These are phyloP conservation scores for Corchorus olitorius DNA, from an alignment of 345 rosid genomes.

Conservation along the genomic window DNA sequence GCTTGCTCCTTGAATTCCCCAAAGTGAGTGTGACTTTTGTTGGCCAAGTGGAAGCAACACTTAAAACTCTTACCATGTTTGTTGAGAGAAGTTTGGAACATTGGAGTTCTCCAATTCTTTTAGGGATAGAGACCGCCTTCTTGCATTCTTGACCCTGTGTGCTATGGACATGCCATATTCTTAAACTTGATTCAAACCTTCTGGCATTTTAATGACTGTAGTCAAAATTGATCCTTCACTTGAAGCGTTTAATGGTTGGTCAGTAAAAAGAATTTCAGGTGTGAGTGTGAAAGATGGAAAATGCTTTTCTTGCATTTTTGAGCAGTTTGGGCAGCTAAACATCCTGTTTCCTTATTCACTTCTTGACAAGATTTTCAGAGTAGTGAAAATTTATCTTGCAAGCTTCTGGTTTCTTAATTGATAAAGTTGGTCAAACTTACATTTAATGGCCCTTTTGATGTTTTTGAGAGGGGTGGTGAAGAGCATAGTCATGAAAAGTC, in stretches of 20 bases:
- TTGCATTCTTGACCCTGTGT: neutral
- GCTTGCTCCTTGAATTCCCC: neutral
- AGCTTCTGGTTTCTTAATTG: neutral
- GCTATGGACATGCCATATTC: conserved; percentile 4
- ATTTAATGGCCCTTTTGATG: neutral
- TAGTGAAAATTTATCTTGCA: neutral
- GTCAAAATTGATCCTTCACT: neutral
- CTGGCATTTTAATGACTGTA: neutral
- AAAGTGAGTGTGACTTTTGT: neutral
- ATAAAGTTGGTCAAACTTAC: neutral
- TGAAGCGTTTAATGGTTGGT: neutral
- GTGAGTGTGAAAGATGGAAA: neutral
- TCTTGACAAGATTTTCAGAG: neutral
- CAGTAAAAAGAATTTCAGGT: neutral
- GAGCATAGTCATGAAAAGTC: no score
- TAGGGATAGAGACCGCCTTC: neutral
- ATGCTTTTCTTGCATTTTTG: neutral
- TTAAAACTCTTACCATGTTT: neutral
- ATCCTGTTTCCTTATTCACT: neutral
- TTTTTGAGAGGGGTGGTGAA: neutral
- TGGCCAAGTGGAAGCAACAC: neutral
- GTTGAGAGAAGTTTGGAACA: neutral
- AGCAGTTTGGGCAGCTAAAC: neutral
- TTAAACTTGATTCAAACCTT: neutral
- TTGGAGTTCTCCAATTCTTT: neutral